Percentiles rank a stretch among this genome's conserved stretches.
phyloP scores from a whole-genome alignment of 352 stramenopile genomes.

The Pythium monospermum region DNA sequence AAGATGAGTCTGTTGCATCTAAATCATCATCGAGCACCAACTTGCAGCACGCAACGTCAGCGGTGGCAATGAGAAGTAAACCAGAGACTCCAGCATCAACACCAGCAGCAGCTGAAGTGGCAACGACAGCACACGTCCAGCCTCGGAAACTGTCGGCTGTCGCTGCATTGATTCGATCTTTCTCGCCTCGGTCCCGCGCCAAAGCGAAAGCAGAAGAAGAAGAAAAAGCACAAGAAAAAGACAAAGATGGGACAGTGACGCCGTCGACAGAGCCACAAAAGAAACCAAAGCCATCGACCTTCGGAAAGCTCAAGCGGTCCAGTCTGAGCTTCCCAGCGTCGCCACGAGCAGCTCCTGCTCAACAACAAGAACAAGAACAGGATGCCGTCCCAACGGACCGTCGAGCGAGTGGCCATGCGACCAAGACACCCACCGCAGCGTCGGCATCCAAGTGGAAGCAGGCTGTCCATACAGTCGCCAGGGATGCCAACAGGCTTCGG shows the following conservation, averaged over 20 bases:
- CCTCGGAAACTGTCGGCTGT: conserved; percentile 13
- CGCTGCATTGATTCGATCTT: conserved; percentile 15
- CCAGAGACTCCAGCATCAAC: no score
- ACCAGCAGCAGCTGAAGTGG: not conserved
- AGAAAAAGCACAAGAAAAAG: not conserved
- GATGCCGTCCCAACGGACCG: not conserved
- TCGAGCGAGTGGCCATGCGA: not conserved
- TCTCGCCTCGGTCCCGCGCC: conserved; percentile 12
- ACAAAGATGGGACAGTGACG: no score
- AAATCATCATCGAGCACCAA: no score
- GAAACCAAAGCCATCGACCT: conserved; percentile 19
- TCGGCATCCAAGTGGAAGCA: conserved; percentile 15
- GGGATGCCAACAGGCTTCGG: conserved; percentile 5
- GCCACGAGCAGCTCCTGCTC: not conserved
- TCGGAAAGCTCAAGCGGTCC: conserved; percentile 45
- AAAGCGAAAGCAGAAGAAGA: not conserved
- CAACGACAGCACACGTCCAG: no score
- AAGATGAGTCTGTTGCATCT: not conserved
- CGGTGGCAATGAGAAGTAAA: no score
- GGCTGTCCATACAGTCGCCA: not conserved
- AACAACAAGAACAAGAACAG: not conserved
- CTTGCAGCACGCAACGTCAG: no score
- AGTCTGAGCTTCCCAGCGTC: conserved; percentile 22
- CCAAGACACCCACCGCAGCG: not conserved
- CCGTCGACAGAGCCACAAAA: no score